A percentile compares a stretch with the other conserved stretches of the same genome.
Conservation (phyloP, 345 rosid genomes). For the Theobroma cacao region DNA sequence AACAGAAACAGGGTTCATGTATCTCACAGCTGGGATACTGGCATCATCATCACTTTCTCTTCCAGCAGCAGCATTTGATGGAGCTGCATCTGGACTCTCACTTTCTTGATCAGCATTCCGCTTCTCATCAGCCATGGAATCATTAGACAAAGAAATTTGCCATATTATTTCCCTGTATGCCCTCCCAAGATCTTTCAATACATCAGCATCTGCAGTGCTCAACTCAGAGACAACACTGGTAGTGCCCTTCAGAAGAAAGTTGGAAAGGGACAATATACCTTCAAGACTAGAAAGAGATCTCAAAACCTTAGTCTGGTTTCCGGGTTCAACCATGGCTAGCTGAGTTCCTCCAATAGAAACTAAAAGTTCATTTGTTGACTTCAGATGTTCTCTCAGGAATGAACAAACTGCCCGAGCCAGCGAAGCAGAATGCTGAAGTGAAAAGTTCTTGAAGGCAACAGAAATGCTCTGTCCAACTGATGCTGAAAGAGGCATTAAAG, state of each 20-base stretch:
- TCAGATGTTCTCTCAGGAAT: conserved; percentile 75
- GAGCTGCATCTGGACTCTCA: conserved; percentile 52
- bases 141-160: conserved; percentile 79
- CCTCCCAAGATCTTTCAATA: conserved; percentile 77
- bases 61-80: conserved; percentile 58
- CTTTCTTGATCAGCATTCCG: conserved; percentile 49
- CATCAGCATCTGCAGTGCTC: conserved; percentile 88
- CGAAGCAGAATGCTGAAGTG: conserved; percentile 82
- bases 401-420: conserved; percentile 79
- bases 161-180: conserved; percentile 72
- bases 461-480: conserved; percentile 79
- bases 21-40: conserved; percentile 59
- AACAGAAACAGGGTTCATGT: conserved; percentile 73
- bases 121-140: conserved; percentile 72
- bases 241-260: conserved; percentile 80
- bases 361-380: conserved; percentile 51
- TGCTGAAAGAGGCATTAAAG: conserved; percentile 75
- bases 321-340: conserved; percentile 56
- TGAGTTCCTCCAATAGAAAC: conserved; percentile 57
- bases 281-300: conserved; percentile 78
- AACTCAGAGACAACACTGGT: conserved; percentile 70
- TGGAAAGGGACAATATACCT: conserved; percentile 70
- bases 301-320: conserved; percentile 52
- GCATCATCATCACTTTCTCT: conserved; percentile 88
- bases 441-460: conserved; percentile 91